Base-by-base conservation (phyloP, 148 eudicot species). In the Vaccinium vitisidaea region DNA sequence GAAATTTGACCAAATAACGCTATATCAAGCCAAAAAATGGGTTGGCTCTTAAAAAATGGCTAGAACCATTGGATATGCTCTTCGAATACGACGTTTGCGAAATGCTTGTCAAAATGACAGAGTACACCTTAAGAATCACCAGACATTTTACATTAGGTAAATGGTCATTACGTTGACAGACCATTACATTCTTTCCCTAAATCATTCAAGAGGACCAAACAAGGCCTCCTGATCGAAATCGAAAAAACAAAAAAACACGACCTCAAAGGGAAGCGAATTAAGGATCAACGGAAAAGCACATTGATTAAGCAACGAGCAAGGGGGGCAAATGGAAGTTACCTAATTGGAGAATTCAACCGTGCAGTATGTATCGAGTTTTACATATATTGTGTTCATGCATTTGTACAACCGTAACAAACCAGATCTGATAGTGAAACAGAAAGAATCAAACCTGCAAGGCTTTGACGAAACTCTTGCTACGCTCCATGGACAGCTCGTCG, bases 401-500 rank as follows among this genome's bases (percentile, higher is more conserved):
- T 7, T 70, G 75, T 70, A 30, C 6, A 65, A 0, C n/a, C 48
- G 48, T 49, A 77, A 53, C 58, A 84, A 58, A 52, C 39, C 75
- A 79, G 84, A 89, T 80, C 84, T 48, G 61, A 71, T 10, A 76
- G 18, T 27, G 39, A 52, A 75, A 8, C 2, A 16, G 21, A 73
- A 56, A 52, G 52, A 80, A 55, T 15, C 67, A 13, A 79, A 92
- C 94, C 94, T 92, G 93, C 82, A 92, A 55, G 32, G 94, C 94
- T 49, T 89, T 90, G 53, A 91, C 94, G 82, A 92, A 92, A 79
- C 87, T 83, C 86, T 87, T 92, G 81, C 91, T 91, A 2, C 85
- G 91, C 87, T 92, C 94, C 90, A 92, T 85, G 14, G 94, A 86
- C 73, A 80, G 88, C 82, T 92, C 94, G 23, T 91, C 93, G 53